phyloP scores from a whole-genome alignment of 768 basidiomycete species.

The Tylopilus rubrobrunneus region DNA sequence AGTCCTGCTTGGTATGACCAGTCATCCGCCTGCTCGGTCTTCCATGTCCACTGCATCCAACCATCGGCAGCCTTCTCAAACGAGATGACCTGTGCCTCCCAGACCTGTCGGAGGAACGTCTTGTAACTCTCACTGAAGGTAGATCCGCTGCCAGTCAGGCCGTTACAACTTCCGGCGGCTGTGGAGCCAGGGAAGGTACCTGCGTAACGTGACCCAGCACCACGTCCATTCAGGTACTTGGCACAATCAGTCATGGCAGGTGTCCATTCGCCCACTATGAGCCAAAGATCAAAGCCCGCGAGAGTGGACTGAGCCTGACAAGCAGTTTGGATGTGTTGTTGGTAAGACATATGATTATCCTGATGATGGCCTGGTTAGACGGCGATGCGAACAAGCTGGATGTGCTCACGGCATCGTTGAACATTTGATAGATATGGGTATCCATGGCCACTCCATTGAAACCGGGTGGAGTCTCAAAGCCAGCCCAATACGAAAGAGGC shows the following conservation, averaged over 20 bases:
- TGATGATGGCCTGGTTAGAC: conserved; percentile 27
- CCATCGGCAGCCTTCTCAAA: conserved; percentile 62
- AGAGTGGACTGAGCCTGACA: conserved; percentile 49
- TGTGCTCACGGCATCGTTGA: conserved; percentile 49
- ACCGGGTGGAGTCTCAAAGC: conserved; percentile 51
- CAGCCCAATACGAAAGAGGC: conserved; percentile 63
- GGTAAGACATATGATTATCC: conserved; percentile 43
- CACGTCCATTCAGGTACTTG: conserved; percentile 70
- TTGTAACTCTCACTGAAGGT: conserved; percentile 76
- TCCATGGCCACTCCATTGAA: conserved; percentile 72
- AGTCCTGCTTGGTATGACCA: conserved; percentile 89
- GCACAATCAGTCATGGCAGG: conserved; percentile 71
- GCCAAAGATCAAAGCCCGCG: conserved; percentile 62
- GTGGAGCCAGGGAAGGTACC: conserved; percentile 63
- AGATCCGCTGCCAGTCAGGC: conserved; percentile 69
- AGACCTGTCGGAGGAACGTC: conserved; percentile 74
- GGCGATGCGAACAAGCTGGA: neutral
- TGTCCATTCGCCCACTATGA: conserved; percentile 86
- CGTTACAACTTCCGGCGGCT: conserved; percentile 68
- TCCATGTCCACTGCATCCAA: conserved; percentile 86
- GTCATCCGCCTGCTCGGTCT: conserved; percentile 77
- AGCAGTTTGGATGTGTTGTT: conserved; percentile 58
- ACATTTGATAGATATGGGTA: conserved; percentile 78
- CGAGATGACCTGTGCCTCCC: conserved; percentile 79
- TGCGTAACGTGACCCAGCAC: conserved; percentile 60